phyloP scores from a whole-genome alignment of 495 filamentous ascomycete species.

The Aspergillus funiculosus region DNA sequence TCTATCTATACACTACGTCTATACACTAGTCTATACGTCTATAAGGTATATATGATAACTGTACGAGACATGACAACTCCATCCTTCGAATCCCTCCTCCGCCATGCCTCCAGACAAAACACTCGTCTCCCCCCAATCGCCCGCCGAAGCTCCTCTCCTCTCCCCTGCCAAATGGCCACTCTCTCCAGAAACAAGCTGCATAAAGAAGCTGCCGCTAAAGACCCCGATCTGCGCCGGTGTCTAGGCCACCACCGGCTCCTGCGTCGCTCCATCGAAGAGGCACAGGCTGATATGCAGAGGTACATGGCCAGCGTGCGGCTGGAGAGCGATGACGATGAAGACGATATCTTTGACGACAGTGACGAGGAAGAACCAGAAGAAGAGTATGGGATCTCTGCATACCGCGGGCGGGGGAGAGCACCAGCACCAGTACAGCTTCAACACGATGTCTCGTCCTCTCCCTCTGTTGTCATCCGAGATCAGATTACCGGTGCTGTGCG shows the following conservation, averaged over 20 bases:
- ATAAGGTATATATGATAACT: not conserved
- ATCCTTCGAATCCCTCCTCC: conserved; percentile 4
- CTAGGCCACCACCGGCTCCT: conserved; percentile 22
- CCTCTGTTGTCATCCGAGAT: conserved; percentile 10
- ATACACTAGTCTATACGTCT: no score
- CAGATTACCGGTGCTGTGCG: conserved; percentile 14
- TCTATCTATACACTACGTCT: not conserved
- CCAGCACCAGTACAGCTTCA: not conserved
- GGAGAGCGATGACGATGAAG: conserved; percentile 14
- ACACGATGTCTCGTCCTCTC: no score
- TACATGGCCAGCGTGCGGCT: conserved; percentile 9
- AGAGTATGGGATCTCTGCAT: not conserved
- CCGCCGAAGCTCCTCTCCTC: conserved; percentile 3
- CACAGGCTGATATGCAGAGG: conserved; percentile 16
- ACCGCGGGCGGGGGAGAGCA: not conserved
- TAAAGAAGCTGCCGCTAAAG: conserved; percentile 12
- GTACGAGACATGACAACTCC: not conserved
- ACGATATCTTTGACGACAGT: not conserved
- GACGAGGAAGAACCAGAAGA: not conserved
- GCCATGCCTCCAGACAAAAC: conserved; percentile 17
- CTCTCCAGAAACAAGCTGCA: conserved; percentile 22
- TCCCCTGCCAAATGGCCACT: conserved; percentile 14
- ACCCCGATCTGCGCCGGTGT: conserved; percentile 25
- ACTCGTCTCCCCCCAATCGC: conserved; percentile 20
- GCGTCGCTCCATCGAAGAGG: conserved; percentile 17